Evolutionary conservation across 2,329 filamentous ascomycete species (phyloP).

Genomic region (Neophaeococcomyces mojaviensis): DNA sequence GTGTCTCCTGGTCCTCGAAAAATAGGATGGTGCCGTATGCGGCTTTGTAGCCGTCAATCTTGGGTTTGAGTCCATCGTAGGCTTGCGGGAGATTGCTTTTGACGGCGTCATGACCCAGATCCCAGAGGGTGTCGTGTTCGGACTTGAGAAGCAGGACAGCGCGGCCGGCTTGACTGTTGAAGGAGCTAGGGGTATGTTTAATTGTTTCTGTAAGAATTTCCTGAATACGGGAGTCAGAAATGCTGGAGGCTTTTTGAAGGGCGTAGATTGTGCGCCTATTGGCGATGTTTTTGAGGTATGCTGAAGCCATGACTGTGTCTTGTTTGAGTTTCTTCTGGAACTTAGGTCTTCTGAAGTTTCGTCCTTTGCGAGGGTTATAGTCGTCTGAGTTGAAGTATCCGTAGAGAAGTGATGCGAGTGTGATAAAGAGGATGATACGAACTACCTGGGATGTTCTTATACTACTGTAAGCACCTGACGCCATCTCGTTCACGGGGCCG

Average conservation of each 20-base stretch:
- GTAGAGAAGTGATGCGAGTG: constrained; percentile 7
- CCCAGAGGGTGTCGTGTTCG: constrained; percentile 86
- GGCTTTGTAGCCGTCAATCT: constrained; percentile 29
- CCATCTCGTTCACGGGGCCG: neutral
- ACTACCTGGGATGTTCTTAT: constrained; percentile 1
- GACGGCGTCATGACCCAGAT: constrained; percentile 50
- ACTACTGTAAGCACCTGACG: neutral
- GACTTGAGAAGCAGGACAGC: constrained; percentile 69
- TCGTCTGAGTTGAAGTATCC: constrained; percentile 2
- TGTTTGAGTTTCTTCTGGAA: neutral
- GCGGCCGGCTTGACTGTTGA: constrained; percentile 83
- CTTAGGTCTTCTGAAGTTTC: constrained; percentile 5
- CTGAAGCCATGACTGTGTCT: constrained; percentile 4
- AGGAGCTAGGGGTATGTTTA: constrained; percentile 56
- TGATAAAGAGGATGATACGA: constrained; percentile 3
- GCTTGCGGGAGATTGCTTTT: constrained; percentile 56
- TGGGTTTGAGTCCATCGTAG: constrained; percentile 6
- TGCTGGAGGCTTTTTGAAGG: constrained; percentile 14
- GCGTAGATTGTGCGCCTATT: constrained; percentile 17
- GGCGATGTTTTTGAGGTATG: constrained; percentile 14
- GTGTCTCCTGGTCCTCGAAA: constrained; percentile 67
- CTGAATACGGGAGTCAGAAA: constrained; percentile 17
- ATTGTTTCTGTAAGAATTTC: constrained; percentile 16
- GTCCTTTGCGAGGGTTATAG: neutral
- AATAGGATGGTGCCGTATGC: constrained; percentile 79